Percentiles rank a stretch among this genome's conserved stretches.
Evolutionary conservation across 257 asterid genomes (phyloP).

Genomic region (Nicotiana knightiana): DNA sequence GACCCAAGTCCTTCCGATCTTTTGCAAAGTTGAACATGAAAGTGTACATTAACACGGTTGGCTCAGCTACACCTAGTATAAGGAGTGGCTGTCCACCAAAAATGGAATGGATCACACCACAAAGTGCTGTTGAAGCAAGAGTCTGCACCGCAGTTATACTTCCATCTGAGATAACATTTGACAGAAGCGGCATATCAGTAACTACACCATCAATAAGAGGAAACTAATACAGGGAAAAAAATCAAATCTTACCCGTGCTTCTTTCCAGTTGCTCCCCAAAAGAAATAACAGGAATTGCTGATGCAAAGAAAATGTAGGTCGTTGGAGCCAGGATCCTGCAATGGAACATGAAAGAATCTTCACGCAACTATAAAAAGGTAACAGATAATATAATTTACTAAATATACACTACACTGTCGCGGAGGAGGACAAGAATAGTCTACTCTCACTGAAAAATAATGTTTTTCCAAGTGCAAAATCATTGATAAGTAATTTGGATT

Average conservation of each 20-base stretch:
- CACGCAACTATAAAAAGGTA: neutral
- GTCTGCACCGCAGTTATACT: conserved; percentile 91
- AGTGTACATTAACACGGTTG: conserved; percentile 95
- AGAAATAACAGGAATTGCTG: conserved; percentile 94
- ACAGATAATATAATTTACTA: neutral
- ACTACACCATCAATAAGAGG: neutral
- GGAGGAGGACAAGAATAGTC: neutral
- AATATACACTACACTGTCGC: neutral
- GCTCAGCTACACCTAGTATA: conserved; percentile 97
- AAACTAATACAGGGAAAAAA: neutral
- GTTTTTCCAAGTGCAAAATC: neutral
- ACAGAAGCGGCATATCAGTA: neutral
- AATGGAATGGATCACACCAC: conserved; percentile 87
- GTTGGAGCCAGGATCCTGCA: conserved; percentile 95
- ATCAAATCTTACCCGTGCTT: conserved; percentile 51
- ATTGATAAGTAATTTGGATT: conserved; percentile 14
- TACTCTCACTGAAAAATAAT: neutral
- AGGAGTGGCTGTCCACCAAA: conserved; percentile 94
- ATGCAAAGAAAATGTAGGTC: conserved; percentile 94
- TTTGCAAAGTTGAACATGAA: conserved; percentile 88
- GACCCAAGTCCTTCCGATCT: conserved; percentile 80
- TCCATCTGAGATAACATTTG: conserved; percentile 51
- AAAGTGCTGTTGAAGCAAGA: conserved; percentile 88
- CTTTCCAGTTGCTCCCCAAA: conserved; percentile 95
- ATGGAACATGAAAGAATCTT: conserved; percentile 3